A percentile compares a stretch with the other conserved stretches of the same genome.
Evolutionary conservation across 257 asterid genomes (phyloP).

Genomic region (Verbascum thapsus): DNA sequence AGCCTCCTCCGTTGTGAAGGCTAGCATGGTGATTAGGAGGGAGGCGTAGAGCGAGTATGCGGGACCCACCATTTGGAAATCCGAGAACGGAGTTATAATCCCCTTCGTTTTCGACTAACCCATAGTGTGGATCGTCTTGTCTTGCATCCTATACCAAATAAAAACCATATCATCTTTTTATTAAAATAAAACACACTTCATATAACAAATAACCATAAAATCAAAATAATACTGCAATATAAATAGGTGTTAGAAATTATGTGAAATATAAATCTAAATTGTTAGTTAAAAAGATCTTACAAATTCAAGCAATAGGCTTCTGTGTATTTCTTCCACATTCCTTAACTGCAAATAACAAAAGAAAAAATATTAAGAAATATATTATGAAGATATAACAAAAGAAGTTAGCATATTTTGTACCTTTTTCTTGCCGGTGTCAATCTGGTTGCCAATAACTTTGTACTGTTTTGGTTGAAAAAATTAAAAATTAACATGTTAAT

Average conservation of each 20-base stretch:
- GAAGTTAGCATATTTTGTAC: slow-evolving; percentile 36
- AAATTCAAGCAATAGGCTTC: slow-evolving; percentile 59
- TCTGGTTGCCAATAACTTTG: slow-evolving; percentile 58
- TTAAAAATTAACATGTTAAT: not conserved
- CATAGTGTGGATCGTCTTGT: slow-evolving; percentile 87
- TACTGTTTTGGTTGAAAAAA: slow-evolving; percentile 41
- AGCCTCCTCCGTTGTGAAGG: slow-evolving; percentile 63
- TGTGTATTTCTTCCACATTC: slow-evolving; percentile 82
- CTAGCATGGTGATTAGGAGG: slow-evolving; percentile 49
- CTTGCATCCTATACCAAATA: slow-evolving; percentile 61
- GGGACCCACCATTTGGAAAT: slow-evolving; percentile 54
- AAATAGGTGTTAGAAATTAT: no score
- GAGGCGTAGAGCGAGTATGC: slow-evolving; percentile 54
- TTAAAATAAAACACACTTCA: no score
- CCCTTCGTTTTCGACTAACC: slow-evolving; percentile 80
- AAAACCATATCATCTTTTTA: not conserved
- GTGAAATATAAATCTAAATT: no score
- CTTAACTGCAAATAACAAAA: slow-evolving; percentile 47
- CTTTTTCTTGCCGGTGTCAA: slow-evolving; percentile 80
- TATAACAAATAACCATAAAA: not conserved
- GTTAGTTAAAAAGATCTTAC: slow-evolving; percentile 44
- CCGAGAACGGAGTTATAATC: slow-evolving; percentile 68
- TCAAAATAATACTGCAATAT: no score
- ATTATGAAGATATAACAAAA: not conserved
- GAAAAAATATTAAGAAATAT: not conserved